Percentiles rank a stretch among this genome's conserved stretches.
These are phyloP conservation scores for Cucurbita moschata DNA, from an alignment of 306 rosid genomes.

Conservation along the genomic window DNA sequence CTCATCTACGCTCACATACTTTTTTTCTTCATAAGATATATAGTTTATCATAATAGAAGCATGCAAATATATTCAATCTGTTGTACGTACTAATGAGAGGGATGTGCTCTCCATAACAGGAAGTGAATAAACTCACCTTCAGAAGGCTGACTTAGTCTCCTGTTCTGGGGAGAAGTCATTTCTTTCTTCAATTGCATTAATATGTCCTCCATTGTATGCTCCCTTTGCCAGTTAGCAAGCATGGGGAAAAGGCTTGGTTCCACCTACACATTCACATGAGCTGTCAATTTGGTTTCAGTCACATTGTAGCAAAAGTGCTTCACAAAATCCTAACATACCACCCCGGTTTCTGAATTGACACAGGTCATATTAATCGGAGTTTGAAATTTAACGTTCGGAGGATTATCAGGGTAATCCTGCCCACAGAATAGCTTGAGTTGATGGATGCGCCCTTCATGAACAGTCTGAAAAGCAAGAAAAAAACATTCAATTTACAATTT, in stretches of 20 bases:
- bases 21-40: background rate
- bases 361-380: conserved; percentile 89
- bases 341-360: conserved; percentile 73
- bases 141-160: conserved; percentile 84
- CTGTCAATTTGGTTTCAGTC: conserved; percentile 22
- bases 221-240: conserved; percentile 94
- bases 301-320: background rate
- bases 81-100: background rate
- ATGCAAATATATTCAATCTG: background rate
- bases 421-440: conserved; percentile 90
- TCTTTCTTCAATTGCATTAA: conserved; percentile 90
- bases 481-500: background rate
- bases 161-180: conserved; percentile 84
- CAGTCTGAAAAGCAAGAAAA: conserved; percentile 43
- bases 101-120: background rate
- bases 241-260: conserved; percentile 80
- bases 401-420: conserved; percentile 80
- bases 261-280: conserved; percentile 41
- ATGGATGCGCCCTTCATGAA: conserved; percentile 89
- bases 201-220: conserved; percentile 78
- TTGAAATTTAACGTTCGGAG: conserved; percentile 91
- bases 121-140: conserved; percentile 47
- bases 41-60: background rate
- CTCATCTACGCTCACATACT: background rate
- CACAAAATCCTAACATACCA: conserved; percentile 37